Conservation (phyloP, 331 rosid genomes). For the Pyracantha coccinea region DNA sequence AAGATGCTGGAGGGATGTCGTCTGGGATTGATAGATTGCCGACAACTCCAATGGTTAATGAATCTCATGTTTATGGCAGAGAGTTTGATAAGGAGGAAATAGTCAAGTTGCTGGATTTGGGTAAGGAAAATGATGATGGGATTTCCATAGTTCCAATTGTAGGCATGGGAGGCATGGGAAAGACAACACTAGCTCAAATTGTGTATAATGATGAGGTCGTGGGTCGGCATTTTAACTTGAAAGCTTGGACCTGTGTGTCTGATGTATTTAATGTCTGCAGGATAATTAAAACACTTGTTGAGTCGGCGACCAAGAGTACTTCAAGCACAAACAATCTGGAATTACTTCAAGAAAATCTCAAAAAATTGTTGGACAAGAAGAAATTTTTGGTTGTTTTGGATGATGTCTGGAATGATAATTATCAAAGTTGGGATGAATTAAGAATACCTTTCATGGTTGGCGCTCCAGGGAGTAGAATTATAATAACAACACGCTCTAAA, state of each 20-base stretch:
- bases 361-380: background rate
- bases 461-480: constrained; percentile 14
- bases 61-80: constrained; percentile 22
- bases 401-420: constrained; percentile 15
- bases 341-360: constrained; percentile 8
- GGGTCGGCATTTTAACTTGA: constrained; percentile 7
- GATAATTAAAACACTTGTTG: constrained; percentile 8
- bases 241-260: constrained; percentile 28
- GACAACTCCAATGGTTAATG: constrained; percentile 4
- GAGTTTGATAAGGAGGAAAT: constrained; percentile 15
- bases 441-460: background rate
- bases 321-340: background rate
- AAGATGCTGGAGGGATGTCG: background rate
- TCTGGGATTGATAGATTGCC: background rate
- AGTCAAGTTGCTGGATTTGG: background rate
- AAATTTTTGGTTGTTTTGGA: constrained; percentile 13
- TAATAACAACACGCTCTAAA: constrained; percentile 13
- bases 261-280: constrained; percentile 19
- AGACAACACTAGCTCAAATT: constrained; percentile 30
- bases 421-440: background rate
- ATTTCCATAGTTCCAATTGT: constrained; percentile 19
- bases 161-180: constrained; percentile 32
- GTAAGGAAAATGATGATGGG: background rate
- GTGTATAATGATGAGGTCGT: constrained; percentile 8
- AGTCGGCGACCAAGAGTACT: background rate